phyloP scores from a whole-genome alignment of 306 rosid species.

The Sicyos edulis region DNA sequence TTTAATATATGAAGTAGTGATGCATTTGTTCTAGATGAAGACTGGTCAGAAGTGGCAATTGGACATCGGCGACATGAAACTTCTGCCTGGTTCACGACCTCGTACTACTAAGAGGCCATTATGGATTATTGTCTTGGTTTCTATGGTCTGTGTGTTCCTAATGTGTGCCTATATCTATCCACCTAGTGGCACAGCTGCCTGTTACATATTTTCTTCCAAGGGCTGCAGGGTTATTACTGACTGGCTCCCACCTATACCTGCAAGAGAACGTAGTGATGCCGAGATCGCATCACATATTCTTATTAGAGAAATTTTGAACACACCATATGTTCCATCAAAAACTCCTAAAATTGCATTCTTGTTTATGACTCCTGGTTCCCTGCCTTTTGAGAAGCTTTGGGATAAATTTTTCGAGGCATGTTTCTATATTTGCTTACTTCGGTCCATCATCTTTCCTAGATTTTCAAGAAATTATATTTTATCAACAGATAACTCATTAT shows the following conservation, averaged over 20 bases:
- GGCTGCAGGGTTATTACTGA: conserved; percentile 57
- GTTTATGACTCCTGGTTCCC: conserved; percentile 80
- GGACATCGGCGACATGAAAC: conserved; percentile 70
- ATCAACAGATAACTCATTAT: too few species aligned
- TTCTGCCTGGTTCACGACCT: conserved; percentile 72
- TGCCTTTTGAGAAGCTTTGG: conserved; percentile 93
- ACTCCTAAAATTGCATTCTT: conserved; percentile 79
- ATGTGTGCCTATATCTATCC: conserved; percentile 83
- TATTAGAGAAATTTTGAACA: conserved; percentile 60
- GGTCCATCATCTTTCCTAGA: neutral
- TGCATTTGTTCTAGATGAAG: conserved; percentile 64
- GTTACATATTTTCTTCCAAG: conserved; percentile 73
- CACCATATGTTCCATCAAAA: conserved; percentile 34
- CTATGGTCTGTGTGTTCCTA: conserved; percentile 67
- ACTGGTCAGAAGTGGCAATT: conserved; percentile 57
- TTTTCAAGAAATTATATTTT: too few species aligned
- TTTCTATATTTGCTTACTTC: conserved; percentile 15
- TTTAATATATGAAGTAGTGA: conserved; percentile 31
- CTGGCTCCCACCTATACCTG: conserved; percentile 89
- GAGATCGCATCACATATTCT: conserved; percentile 80
- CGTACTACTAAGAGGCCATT: conserved; percentile 76
- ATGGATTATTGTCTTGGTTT: conserved; percentile 87
- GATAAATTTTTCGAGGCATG: conserved; percentile 85
- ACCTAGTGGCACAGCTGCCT: conserved; percentile 53
- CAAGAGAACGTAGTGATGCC: conserved; percentile 64